Percentiles rank a stretch among this genome's conserved stretches.
Evolutionary conservation across 2,329 filamentous ascomycete genomes (phyloP).

Genomic region (Colletotrichum spaethianum): DNA sequence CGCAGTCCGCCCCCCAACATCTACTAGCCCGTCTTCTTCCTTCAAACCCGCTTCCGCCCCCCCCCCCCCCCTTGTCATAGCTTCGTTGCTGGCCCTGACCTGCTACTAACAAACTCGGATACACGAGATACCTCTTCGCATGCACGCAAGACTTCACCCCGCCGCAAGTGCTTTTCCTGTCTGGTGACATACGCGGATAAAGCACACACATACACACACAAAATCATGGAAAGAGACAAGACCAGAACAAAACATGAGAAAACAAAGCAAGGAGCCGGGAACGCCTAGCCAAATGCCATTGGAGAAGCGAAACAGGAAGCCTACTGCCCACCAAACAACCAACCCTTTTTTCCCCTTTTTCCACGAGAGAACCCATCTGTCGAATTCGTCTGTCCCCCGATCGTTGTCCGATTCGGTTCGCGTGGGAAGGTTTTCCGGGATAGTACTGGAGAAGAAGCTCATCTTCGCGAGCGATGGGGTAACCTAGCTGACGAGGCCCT

Average conservation of each 20-base stretch:
- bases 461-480: constrained; percentile 19
- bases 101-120: neutral
- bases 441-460: constrained; percentile 8
- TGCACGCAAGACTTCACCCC: neutral
- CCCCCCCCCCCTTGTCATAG: constrained; percentile 3
- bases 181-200: constrained; percentile 13
- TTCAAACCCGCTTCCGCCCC: neutral
- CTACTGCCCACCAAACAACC: constrained; percentile 4
- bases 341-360: neutral
- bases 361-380: constrained; percentile 4
- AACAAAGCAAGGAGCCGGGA: constrained; percentile 35
- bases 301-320: constrained; percentile 24
- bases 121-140: neutral
- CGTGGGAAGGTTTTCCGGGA: constrained; percentile 7
- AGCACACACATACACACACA: neutral
- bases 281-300: constrained; percentile 42
- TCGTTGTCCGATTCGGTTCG: constrained; percentile 11
- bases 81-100: constrained; percentile 4
- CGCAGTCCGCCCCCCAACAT: neutral
- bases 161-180: constrained; percentile 12
- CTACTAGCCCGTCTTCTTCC: neutral
- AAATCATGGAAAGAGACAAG: constrained; percentile 15
- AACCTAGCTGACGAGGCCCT: constrained; percentile 55
- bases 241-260: constrained; percentile 18
- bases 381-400: constrained; percentile 23